Percentiles rank a stretch among this genome's conserved stretches.
Conservation (phyloP, 257 asterid genomes). For the Sherardia arvensis region DNA sequence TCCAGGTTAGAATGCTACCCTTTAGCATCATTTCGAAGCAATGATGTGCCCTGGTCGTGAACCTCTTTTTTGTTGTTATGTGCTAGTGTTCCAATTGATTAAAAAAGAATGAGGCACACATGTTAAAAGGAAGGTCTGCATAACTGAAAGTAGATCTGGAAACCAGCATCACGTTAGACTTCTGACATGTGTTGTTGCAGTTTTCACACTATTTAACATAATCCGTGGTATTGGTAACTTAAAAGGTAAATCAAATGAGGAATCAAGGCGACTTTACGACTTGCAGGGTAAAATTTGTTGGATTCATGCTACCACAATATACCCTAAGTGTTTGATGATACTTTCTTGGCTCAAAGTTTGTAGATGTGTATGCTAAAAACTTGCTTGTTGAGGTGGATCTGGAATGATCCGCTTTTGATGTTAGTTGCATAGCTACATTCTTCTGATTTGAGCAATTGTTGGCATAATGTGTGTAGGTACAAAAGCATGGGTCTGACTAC, state of each 20-base stretch:
- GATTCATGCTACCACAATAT: neutral
- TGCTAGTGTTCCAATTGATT: neutral
- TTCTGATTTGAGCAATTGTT: neutral
- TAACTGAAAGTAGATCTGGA: neutral
- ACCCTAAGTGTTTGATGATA: neutral
- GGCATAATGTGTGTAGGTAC: constrained; percentile 37
- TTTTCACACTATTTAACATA: neutral
- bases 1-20: constrained; percentile 38
- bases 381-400: neutral
- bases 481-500: constrained; percentile 85
- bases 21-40: neutral
- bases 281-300: neutral
- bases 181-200: neutral
- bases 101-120: neutral
- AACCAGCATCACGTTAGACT: neutral
- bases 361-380: neutral
- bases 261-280: neutral
- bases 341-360: neutral
- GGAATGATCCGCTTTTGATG: neutral
- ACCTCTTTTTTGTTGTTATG: no score
- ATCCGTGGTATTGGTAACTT: neutral
- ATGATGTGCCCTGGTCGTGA: neutral
- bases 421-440: neutral
- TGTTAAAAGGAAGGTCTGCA: neutral
- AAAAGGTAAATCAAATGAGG: neutral